Evolutionary conservation across 2,329 filamentous ascomycete genomes (phyloP).

Genomic region (Trichoderma lentiforme): DNA sequence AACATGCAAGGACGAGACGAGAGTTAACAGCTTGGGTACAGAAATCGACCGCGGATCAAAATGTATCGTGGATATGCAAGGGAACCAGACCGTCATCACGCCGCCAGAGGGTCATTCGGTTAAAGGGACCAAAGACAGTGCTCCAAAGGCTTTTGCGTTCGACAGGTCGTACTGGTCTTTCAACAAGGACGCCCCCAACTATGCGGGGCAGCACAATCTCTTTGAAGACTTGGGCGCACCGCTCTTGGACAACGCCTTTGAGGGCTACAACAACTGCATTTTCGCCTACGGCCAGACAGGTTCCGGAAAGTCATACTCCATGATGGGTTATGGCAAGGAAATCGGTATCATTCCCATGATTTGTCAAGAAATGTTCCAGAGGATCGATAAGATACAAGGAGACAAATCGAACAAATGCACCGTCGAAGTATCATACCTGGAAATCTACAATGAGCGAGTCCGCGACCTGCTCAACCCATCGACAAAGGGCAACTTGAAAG

Average conservation of each 20-base stretch:
- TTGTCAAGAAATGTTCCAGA: conserved; percentile 94
- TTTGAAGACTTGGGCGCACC: conserved; percentile 86
- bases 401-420: conserved; percentile 82
- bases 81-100: conserved; percentile 79
- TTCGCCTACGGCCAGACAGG: conserved; percentile 98
- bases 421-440: conserved; percentile 95
- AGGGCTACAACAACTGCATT: conserved; percentile 99
- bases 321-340: conserved; percentile 99
- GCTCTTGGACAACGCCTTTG: conserved; percentile 94
- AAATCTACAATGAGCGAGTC: conserved; percentile 98
- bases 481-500: conserved; percentile 94
- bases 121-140: conserved; percentile 68
- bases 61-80: conserved; percentile 98
- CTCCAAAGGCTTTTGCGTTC: conserved; percentile 86
- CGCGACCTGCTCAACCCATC: conserved; percentile 91
- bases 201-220: conserved; percentile 84
- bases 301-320: conserved; percentile 97
- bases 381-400: conserved; percentile 67
- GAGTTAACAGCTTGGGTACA: conserved; percentile 38
- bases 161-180: conserved; percentile 99
- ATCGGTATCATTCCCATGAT: conserved; percentile 94
- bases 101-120: conserved; percentile 61
- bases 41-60: conserved; percentile 87
- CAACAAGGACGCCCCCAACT: conserved; percentile 73
- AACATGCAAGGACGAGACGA: background rate